Conservation (phyloP, 2,329 filamentous ascomycete species). For the Samsoniella hepiali region DNA sequence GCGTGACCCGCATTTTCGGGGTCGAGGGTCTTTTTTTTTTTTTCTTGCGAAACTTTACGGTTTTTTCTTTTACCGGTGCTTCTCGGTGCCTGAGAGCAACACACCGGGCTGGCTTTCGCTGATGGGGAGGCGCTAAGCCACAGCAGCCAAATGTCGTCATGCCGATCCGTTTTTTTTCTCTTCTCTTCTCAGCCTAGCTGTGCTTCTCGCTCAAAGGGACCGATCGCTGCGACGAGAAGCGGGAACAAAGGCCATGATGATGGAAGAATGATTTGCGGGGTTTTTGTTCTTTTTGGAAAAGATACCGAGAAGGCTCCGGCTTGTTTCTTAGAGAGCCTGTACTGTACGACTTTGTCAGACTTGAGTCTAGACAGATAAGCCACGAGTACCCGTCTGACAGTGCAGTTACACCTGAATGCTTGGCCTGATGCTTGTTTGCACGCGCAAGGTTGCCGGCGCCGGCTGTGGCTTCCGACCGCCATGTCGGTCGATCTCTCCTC, state of each 20-base stretch:
- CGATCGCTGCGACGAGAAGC: neutral
- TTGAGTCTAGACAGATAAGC: too few relatives aligned
- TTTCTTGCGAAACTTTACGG: neutral
- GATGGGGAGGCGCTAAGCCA: constrained; percentile 5
- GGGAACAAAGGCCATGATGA: neutral
- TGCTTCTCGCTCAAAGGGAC: constrained; percentile 8
- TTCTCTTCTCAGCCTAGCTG: neutral
- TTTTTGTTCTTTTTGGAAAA: neutral
- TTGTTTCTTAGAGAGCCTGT: neutral
- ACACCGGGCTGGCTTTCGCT: neutral
- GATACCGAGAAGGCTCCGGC: neutral
- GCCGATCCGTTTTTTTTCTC: neutral
- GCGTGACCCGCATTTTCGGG: constrained; percentile 11
- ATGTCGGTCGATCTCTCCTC: constrained; percentile 7
- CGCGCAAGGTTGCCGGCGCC: neutral
- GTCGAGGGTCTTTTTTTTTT: constrained; percentile 1
- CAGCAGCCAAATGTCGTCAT: constrained; percentile 14
- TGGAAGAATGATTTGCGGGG: neutral
- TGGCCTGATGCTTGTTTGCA: constrained; percentile 9
- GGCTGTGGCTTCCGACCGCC: constrained; percentile 12
- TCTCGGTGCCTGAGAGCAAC: constrained; percentile 7
- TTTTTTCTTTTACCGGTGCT: neutral
- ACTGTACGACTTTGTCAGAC: neutral
- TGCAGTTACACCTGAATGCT: neutral
- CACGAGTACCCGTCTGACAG: neutral